A percentile compares a stretch with the other conserved stretches of the same genome.
phyloP scores from a whole-genome alignment of 2,329 filamentous ascomycete genomes.

The Penicillium sp. region DNA sequence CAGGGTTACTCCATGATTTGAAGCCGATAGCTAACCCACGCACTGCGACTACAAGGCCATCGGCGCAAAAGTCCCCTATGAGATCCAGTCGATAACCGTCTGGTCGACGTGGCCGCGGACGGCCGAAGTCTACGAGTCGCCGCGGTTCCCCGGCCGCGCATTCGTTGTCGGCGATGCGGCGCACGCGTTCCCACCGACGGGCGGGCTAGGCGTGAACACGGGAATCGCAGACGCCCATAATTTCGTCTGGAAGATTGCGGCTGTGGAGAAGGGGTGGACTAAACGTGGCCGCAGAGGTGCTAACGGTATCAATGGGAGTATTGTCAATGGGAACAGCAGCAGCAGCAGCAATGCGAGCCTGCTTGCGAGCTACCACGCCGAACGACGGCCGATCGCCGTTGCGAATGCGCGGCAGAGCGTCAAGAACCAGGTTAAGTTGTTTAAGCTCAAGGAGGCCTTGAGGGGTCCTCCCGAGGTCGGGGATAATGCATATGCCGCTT shows the following conservation, averaged over 20 bases:
- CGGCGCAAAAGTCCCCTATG: background rate
- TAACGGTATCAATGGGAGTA: too few species aligned
- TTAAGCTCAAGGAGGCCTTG: background rate
- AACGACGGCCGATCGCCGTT: conserved; percentile 57
- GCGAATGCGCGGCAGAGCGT: conserved; percentile 56
- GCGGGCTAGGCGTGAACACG: conserved; percentile 64
- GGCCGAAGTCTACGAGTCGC: background rate
- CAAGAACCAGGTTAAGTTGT: conserved; percentile 51
- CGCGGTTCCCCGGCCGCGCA: background rate
- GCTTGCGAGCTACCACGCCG: conserved; percentile 51
- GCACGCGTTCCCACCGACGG: conserved; percentile 63
- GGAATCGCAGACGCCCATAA: conserved; percentile 64
- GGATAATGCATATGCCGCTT: background rate
- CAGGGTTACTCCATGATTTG: too few species aligned
- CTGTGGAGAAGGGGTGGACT: conserved; percentile 39
- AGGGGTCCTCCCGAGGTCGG: background rate
- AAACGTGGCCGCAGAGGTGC: too few species aligned
- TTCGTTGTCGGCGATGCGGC: conserved; percentile 56
- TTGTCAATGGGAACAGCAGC: background rate
- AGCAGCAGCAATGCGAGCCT: conserved; percentile 29
- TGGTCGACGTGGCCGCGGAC: background rate
- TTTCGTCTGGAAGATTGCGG: conserved; percentile 61
- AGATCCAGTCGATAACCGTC: background rate
- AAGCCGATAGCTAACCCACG: background rate
- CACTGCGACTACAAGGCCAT: background rate